Base-by-base conservation (phyloP, 164 flowering plant genomes). In the Berberis vulgaris region DNA sequence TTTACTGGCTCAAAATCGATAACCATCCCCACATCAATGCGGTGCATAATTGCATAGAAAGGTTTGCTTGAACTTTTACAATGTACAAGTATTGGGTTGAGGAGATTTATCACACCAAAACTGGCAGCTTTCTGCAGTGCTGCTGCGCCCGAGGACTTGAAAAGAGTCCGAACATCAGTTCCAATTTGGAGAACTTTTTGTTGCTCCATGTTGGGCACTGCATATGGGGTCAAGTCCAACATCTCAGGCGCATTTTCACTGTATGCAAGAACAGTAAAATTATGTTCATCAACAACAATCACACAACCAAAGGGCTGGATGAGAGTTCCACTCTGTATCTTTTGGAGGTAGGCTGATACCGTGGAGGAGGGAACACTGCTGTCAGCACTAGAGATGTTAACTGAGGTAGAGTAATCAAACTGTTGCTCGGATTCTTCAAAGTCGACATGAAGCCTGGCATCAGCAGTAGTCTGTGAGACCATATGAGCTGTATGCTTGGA, bases 301-400 rank as follows among this genome's bases (percentile, higher is more conserved):
- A 89, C 49, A 61, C 91, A 87, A 38, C 97, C 94, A 73, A 89
- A 87, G 5, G 94, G 77, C 64, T 89, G 97, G 63, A 86, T 66
- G 0, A 71, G 43, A 44, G 83, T 83, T 57, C 93, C 93, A 66
- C 86, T 82, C 61, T 89, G 96, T 56, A 87, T 85, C 66, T 53
- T 77, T 1, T 78, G 64, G 38, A 86, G 67, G 62, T 84, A 86
- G 50, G 84, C 79, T 84, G 72, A 41, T 81, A 82, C 10, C 78
- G 86, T 43, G 85, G 75, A 1, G 72, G 80, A 41, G 69, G n/a
- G 10, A 2, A 60, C 0, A 62, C 41, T 2, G 83, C 65, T 61
- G 76, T 65, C 43, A 61, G 43, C 57, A 67, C 55, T 41, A 82
- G 75, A 11, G 84, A 82, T 60, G 71, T 85, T 59, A 65, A 87